phyloP scores from a whole-genome alignment of 768 basidiomycete species.

The Tremella yokohamensis region DNA sequence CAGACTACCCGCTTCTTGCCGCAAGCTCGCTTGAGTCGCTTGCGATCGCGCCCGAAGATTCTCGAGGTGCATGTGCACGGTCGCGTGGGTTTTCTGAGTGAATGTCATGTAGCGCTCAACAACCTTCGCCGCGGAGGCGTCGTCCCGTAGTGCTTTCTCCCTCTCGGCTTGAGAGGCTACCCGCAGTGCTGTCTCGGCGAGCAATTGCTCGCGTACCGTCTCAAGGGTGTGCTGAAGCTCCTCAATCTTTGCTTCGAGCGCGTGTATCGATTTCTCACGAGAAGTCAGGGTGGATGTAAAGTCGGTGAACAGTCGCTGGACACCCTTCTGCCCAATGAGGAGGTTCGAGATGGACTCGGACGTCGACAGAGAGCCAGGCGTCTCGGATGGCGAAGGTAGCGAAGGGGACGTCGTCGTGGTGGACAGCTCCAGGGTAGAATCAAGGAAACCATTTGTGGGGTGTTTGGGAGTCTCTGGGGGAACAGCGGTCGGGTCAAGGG shows the following conservation, averaged over 20 bases:
- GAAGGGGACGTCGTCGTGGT: constrained; percentile 12
- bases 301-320: constrained; percentile 43
- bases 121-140: constrained; percentile 46
- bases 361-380: constrained; percentile 2
- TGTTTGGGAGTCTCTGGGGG: constrained; percentile 25
- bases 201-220: constrained; percentile 26
- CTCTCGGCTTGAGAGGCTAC: constrained; percentile 28
- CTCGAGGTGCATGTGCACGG: constrained; percentile 45
- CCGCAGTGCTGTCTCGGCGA: constrained; percentile 24
- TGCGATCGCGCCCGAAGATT: constrained; percentile 41
- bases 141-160: constrained; percentile 39
- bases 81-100: constrained; percentile 50
- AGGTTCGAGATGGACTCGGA: constrained; percentile 40
- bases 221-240: constrained; percentile 30
- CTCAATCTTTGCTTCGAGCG: constrained; percentile 25
- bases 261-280: constrained; percentile 35
- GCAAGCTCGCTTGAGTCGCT: constrained; percentile 42
- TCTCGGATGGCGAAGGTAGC: neutral
- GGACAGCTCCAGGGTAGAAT: constrained; percentile 9
- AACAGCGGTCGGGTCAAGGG: constrained; percentile 32
- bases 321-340: constrained; percentile 40
- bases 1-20: constrained; percentile 29
- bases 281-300: constrained; percentile 29
- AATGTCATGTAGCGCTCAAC: constrained; percentile 53
- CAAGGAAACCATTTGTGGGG: constrained; percentile 3